Evolutionary conservation across 768 basidiomycete species (phyloP), one percentile per base, ranked within the genome.

Genomic region (Hypholoma fasciculare): DNA sequence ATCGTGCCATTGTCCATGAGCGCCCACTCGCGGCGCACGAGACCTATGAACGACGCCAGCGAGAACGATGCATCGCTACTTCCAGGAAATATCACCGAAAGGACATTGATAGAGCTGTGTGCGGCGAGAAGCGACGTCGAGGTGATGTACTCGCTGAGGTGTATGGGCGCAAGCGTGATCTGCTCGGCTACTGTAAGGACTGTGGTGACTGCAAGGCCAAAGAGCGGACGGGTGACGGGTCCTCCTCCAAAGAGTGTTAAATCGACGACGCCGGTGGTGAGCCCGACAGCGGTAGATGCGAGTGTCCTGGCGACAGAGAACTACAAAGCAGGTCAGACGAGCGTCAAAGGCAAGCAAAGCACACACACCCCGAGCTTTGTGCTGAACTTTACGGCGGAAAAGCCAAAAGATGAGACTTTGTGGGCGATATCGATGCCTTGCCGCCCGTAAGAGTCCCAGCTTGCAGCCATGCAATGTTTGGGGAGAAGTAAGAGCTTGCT

Each of bases 21-120:
- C 16, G 52, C 77, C 87, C 89, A 89, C 74, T 94, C 92, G 39
- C 87, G 77, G 52, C 84, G 83, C n/a, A 94, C 90, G 34, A 94
- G 84, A 34, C 78, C 80, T 54, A 94, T 87, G 71, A 94, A 92
- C 9, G 89, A 86, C 8, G 84, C 86, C 7, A 94, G 76, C 1
- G 90, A 92, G 70, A 93, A 93, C 16, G 89, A 87, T 2, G 90
- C 87, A 60, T 92, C 92, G 65, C 85, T 87, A 65, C 84, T 86
- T 4, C 87, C 87, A 2, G 88, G 87, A 67, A 90, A 89, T 61
- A 91, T 84, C 40, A 82, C 78, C 9, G 87, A 82, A 40, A 92
- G 82, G 46, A 86, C 79, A 65, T 91, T 89, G 61, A 92, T 84
- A 23, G 90, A 90, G 61, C 84, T 82, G 57, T 90, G 84, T 0